phyloP scores from a whole-genome alignment of 352 stramenopile species.

The Phytophthora pistaciae region DNA sequence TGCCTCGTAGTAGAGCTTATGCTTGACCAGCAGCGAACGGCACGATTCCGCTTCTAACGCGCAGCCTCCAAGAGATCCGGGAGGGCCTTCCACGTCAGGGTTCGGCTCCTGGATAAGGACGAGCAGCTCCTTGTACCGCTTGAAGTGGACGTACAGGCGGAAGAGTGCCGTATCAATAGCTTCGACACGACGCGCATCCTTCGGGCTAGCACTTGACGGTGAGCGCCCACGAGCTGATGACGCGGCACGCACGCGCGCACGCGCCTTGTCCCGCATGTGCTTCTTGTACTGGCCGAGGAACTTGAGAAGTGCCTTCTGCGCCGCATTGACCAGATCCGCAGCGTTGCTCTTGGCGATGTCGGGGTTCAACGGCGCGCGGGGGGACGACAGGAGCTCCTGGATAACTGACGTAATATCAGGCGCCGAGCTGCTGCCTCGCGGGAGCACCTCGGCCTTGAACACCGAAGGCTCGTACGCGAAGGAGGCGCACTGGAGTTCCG shows the following conservation, averaged over 20 bases:
- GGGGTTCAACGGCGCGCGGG: slow-evolving; percentile 52
- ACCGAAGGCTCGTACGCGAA: slow-evolving; percentile 88
- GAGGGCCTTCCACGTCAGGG: slow-evolving; percentile 52
- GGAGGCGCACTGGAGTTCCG: slow-evolving; percentile 78
- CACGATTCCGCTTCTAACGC: slow-evolving; percentile 76
- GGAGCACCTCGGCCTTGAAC: slow-evolving; percentile 86
- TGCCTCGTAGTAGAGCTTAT: slow-evolving; percentile 86
- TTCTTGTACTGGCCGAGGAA: slow-evolving; percentile 87
- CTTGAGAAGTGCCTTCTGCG: slow-evolving; percentile 82
- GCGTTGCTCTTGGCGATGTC: slow-evolving; percentile 72
- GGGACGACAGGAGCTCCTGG: slow-evolving; percentile 66
- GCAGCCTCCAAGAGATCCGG: slow-evolving; percentile 50
- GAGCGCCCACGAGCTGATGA: slow-evolving; percentile 50
- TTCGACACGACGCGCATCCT: slow-evolving; percentile 80
- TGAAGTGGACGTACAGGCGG: slow-evolving; percentile 81
- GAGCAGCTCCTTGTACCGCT: slow-evolving; percentile 83
- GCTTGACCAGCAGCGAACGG: slow-evolving; percentile 68
- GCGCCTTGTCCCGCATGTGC: slow-evolving; percentile 79
- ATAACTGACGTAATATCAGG: slow-evolving; percentile 86
- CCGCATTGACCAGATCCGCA: slow-evolving; percentile 61
- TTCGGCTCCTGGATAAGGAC: slow-evolving; percentile 78
- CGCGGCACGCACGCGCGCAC: slow-evolving; percentile 43
- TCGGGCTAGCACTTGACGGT: slow-evolving; percentile 49
- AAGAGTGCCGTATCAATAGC: slow-evolving; percentile 89
- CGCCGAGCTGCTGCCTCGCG: slow-evolving; percentile 72